Conservation (phyloP, 2,329 filamentous ascomycete species). For the Diaporthe aspalathi region DNA sequence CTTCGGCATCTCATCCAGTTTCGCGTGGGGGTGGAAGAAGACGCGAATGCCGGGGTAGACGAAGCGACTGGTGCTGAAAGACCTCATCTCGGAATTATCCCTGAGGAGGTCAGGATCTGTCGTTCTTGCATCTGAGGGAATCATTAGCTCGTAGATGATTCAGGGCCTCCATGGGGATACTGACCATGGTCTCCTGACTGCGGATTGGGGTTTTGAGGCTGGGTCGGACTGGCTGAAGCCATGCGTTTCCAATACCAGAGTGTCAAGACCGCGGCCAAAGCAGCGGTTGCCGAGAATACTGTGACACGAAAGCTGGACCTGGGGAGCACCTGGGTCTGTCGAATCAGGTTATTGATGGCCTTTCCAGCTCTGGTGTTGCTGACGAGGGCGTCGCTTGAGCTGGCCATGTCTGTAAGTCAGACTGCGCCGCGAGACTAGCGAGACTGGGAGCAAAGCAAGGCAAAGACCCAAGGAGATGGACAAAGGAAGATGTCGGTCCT, state of each 20-base stretch:
- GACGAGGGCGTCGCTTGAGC: slow-evolving; percentile 19
- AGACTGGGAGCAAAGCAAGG: slow-evolving; percentile 2
- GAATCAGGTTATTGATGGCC: slow-evolving; percentile 19
- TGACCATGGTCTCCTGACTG: slow-evolving; percentile 29
- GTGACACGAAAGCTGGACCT: slow-evolving; percentile 11
- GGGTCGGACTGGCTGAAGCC: slow-evolving; percentile 16
- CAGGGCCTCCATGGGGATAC: background rate
- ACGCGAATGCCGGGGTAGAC: slow-evolving; percentile 82
- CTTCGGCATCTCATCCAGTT: slow-evolving; percentile 82
- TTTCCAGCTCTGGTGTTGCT: slow-evolving; percentile 30
- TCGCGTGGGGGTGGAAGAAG: slow-evolving; percentile 85
- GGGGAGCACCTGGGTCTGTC: slow-evolving; percentile 24
- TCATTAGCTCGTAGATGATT: background rate
- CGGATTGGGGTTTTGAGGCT: background rate
- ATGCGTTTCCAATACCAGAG: slow-evolving; percentile 37
- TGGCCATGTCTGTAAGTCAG: slow-evolving; percentile 34
- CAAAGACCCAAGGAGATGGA: slow-evolving; percentile 2
- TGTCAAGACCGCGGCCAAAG: slow-evolving; percentile 24
- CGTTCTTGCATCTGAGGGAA: slow-evolving; percentile 52
- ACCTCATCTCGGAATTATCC: slow-evolving; percentile 77
- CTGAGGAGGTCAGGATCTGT: slow-evolving; percentile 84
- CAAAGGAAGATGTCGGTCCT: background rate
- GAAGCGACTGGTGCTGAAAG: slow-evolving; percentile 77
- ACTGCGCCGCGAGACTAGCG: background rate
- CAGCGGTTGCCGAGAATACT: slow-evolving; percentile 13